These are phyloP conservation scores for Quercus mongolica DNA, from an alignment of 306 rosid species.

Conservation along the genomic window DNA sequence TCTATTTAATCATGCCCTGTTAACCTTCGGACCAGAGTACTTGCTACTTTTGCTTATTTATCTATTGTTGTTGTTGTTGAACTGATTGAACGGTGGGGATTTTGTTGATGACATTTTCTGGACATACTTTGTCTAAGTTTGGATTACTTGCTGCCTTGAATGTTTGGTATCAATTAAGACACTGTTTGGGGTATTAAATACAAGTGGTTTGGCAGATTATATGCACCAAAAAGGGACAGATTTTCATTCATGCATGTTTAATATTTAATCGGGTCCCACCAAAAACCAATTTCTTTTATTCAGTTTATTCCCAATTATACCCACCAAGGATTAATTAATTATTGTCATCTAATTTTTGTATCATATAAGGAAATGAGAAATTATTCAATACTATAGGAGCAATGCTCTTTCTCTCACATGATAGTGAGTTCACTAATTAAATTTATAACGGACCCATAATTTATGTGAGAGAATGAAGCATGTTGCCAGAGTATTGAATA, in stretches of 20 bases:
- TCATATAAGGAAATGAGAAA: background rate
- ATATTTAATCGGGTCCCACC: slow-evolving; percentile 42
- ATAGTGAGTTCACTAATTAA: too few species aligned
- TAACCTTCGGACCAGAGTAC: background rate
- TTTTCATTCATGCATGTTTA: slow-evolving; percentile 44
- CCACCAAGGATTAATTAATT: background rate
- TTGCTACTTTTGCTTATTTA: background rate
- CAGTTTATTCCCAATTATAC: slow-evolving; percentile 27
- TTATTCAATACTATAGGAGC: too few species aligned
- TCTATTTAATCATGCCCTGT: background rate
- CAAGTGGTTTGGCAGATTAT: slow-evolving; percentile 41
- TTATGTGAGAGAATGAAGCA: too few species aligned
- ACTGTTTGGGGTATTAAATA: slow-evolving; percentile 14
- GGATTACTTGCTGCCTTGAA: slow-evolving; percentile 3
- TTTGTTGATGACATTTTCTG: slow-evolving; percentile 11
- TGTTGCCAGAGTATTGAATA: too few species aligned
- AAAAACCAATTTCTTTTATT: background rate
- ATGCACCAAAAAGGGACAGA: slow-evolving; percentile 23
- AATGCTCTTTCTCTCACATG: too few species aligned
- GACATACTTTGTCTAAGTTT: background rate
- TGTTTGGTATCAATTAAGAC: slow-evolving; percentile 24
- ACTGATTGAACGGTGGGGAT: slow-evolving; percentile 15
- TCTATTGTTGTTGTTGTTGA: background rate
- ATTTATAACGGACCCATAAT: too few species aligned
- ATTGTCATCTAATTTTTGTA: background rate